Base-by-base conservation (phyloP, 371 early-diverging fungal genomes). In the Cokeromyces recurvatus region DNA sequence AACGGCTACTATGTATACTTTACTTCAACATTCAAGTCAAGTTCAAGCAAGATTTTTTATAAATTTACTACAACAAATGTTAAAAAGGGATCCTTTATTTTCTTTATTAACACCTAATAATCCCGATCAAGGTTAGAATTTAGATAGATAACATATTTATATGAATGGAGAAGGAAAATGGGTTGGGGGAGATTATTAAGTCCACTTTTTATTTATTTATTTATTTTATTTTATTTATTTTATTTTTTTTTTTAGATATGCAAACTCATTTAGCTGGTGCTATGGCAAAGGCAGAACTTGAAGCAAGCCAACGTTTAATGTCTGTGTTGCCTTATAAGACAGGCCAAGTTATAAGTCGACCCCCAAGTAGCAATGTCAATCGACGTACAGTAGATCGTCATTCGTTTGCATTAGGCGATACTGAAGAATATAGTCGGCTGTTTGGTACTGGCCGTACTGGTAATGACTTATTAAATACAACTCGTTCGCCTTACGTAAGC, bases 1-100 rank as follows among this genome's bases (percentile, higher is more conserved):
- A 32, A 94, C 93, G 2, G 85, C 93, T 20, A 86, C 91, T 17
- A 77, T 95, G 51, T 94, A 92, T 65, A 81, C 86, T 23, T 74
- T 95, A 38, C 69, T 93, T 38, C 93, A 92, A 64, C 86, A 91
- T 59, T 79, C 87, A 10, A 89, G 82, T n/a, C 90, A 79, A 41
- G 86, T 94, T 19, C 95, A 95, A 67, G 81, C 89, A 38, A 77
- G 93, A 31, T 94, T 94, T 56, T 91, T 93, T 53, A 84, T 90
- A 39, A 90, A 90, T 7, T 83, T 94, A 1, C 64, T 95, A 45
- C 90, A 90, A 68, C 89, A 90, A 63, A 86, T 92, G 89, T 85
- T 86, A 29, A 81, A 86, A 62, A 78, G 79, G 48, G 91, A 88
- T 46, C 81, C 79, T 11, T 60, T 80, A 15, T 72, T 65, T 27